A percentile compares a stretch with the other conserved stretches of the same genome.
phyloP scores from a whole-genome alignment of 1,284 basidiomycete genomes.

The Ceratobasidium sp. region DNA sequence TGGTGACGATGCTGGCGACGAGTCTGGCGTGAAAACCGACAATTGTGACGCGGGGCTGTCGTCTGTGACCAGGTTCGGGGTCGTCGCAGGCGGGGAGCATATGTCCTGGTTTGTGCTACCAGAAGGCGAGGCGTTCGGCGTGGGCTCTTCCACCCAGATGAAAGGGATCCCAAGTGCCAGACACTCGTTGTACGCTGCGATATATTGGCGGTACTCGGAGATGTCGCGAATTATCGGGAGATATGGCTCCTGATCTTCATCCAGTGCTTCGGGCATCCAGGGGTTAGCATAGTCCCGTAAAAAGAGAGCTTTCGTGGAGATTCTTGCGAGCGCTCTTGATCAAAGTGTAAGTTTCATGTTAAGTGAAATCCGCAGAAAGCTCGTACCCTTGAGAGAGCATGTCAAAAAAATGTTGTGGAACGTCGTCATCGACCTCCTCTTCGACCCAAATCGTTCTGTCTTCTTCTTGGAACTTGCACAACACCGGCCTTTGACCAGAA shows the following conservation, averaged over 20 bases:
- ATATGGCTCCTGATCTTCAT: neutral
- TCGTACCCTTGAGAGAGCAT: neutral
- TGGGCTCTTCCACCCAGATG: neutral
- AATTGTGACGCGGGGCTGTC: neutral
- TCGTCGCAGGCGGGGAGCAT: too few species aligned
- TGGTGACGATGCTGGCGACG: neutral
- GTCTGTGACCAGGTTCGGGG: neutral
- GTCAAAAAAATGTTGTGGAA: neutral
- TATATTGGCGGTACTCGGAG: conserved; percentile 12
- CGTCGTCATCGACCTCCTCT: conserved; percentile 8
- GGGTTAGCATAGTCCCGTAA: conserved; percentile 4
- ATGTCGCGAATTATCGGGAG: neutral
- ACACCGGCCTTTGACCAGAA: neutral
- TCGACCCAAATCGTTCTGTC: conserved; percentile 11
- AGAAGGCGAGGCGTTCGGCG: neutral
- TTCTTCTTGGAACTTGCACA: conserved; percentile 2
- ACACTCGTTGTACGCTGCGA: neutral
- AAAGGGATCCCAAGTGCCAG: neutral
- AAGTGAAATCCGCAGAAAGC: neutral
- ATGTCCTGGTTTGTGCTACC: too few species aligned
- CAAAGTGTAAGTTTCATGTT: neutral
- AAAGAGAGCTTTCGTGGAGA: neutral
- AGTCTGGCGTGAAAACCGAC: neutral
- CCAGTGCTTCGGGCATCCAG: neutral
- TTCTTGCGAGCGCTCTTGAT: neutral